Evolutionary conservation across 805 yeast species (phyloP).

Genomic region (Teunomyces aglyptinius): DNA sequence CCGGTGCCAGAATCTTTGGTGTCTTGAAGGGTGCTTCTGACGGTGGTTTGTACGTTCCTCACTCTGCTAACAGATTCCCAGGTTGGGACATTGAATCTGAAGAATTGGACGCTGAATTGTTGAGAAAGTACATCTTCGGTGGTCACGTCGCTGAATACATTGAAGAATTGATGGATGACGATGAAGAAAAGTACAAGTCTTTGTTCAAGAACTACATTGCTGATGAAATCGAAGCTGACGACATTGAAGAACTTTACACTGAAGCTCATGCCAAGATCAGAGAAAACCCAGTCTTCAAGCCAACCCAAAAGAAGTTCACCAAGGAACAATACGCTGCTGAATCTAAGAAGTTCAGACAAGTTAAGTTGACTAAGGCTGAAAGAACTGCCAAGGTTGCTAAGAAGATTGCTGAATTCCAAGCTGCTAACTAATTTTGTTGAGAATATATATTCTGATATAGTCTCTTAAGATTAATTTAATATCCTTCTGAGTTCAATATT

Average conservation of each 20-base stretch:
- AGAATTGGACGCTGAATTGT: constrained; percentile 95
- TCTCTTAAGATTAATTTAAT: neutral
- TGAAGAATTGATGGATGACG: constrained; percentile 99
- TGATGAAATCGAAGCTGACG: constrained; percentile 96
- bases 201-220: constrained; percentile 95
- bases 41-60: constrained; percentile 99
- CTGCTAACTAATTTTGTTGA: constrained; percentile 21
- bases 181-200: constrained; percentile 98
- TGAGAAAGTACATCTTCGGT: constrained; percentile 99
- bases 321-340: constrained; percentile 98
- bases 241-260: constrained; percentile 90
- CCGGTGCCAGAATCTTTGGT: constrained; percentile 99
- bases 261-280: constrained; percentile 96
- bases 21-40: constrained; percentile 99
- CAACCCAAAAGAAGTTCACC: constrained; percentile 89
- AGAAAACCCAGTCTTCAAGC: constrained; percentile 90
- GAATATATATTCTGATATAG: neutral
- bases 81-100: constrained; percentile 99
- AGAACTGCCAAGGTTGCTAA: constrained; percentile 85
- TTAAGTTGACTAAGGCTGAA: constrained; percentile 87
- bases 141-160: constrained; percentile 99
- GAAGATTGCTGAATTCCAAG: constrained; percentile 91
- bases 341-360: constrained; percentile 88
- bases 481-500: neutral
- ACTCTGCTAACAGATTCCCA: constrained; percentile 99